Base-by-base conservation (phyloP, 2,329 filamentous ascomycete species). In the Diaporthe ampelina region DNA sequence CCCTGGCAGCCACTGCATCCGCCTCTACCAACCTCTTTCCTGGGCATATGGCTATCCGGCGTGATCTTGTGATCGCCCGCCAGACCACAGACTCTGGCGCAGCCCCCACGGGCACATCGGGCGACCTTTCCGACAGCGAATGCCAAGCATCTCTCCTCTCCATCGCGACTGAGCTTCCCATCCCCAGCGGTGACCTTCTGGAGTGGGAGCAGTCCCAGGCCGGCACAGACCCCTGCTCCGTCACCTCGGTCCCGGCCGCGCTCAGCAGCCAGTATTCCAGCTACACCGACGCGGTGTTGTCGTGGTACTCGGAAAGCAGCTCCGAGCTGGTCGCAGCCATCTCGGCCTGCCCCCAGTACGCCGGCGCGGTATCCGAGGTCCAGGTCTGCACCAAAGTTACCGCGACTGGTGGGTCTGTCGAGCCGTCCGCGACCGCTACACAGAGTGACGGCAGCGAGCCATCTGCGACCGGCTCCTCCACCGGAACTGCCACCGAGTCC, bases 231-330 rank as follows among this genome's bases (percentile, higher is more conserved):
- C 37, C 72, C 21, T 82, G 81, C 79, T 54, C 29, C 43, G 17
- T 77, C 75, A 76, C 77, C 19, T 9, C 8, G 8, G 3, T 80
- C 45, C 80, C 81, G 10, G 26, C 76, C 35, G 74, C 75, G 10
- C 35, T 83, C 63, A 54, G 73, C 48, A 59, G 73, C 45, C 77
- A 73, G 10, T 76, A 75, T 61, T 58, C 63, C 15, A 73, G 63
- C 73, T 82, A 81, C 75, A 74, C 75, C 50, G 71, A 73, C 29
- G 74, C 74, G 17, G 56, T 79, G 35, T 1, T 71, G 35, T 78
- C 74, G 58, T 83, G 80, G 80, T 77, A 73, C 75, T 15, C 50
- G 11, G 75, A 58, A 59, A 63, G 80, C 77, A 77, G 76, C 72
- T 75, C 54, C 69, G 76, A 74, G 24, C 72, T 80, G 26, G 19